Base-by-base conservation (phyloP, 306 rosid genomes). In the Potentilla sterilis region DNA sequence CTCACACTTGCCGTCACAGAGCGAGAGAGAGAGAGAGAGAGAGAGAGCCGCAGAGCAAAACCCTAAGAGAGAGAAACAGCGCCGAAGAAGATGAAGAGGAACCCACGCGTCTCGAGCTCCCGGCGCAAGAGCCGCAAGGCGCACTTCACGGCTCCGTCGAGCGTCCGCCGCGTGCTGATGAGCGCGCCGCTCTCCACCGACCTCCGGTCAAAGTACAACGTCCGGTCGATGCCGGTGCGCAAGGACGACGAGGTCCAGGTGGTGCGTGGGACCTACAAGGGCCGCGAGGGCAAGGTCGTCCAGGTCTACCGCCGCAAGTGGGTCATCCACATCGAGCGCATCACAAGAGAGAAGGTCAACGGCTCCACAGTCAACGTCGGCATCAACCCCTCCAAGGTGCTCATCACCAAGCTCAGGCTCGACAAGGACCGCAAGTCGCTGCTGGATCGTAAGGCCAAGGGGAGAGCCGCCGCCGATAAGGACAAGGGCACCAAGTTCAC, bases 111-210 rank as follows among this genome's bases (percentile, higher is more conserved):
- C 34, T 80, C 98, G 1, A 90, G 96, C 77, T 92, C 97, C 75
- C 89, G 98, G 11, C 95, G 97, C 70, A 95, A 95, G 96, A 92
- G 77, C 85, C 89, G 98, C 13, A 92, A 92, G 97, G 98, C 98
- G 0, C 98, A 92, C 78, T 95, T 95, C 90, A 78, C 96, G 0
- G 98, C 98, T 40, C 97, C 98, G 52, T 95, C 98, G 22, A 92
- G 97, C 83, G 89, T 95, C 1, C 91, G 98, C 0, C 96, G 97
- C 2, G 85, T 95, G 3, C 67, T 92, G 28, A 95, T 95, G 98
- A 92, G 97, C 69, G 92, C 97, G 16, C 93, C 98, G 0, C 98
- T 95, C 65, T 87, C 98, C 32, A 46, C 46, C 32, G 98, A 95
- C 71, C 91, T 95, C 18, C 89, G 98, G 0, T 83, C 93, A 14